These are phyloP conservation scores for Phoma sp. DNA, from an alignment of 2,329 filamentous ascomycete genomes.

Conservation along the genomic window DNA sequence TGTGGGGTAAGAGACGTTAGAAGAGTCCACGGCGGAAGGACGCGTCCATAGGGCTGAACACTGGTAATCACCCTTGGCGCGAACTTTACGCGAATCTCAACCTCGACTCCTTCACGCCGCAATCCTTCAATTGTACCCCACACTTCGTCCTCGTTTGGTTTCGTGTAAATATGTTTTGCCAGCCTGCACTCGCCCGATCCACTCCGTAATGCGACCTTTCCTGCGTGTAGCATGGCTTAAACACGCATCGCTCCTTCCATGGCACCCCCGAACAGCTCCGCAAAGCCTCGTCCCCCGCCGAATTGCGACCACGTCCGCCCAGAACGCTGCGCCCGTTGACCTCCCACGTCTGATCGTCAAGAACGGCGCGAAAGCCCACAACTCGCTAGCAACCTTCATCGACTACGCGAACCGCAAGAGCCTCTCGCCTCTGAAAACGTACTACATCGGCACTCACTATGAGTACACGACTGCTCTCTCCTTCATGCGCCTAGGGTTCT, in stretches of 20 bases:
- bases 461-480: conserved; percentile 72
- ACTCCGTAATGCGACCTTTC: conserved; percentile 38
- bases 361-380: conserved; percentile 59
- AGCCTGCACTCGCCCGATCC: not conserved
- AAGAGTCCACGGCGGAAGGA: conserved; percentile 4
- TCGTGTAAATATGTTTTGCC: conserved; percentile 34
- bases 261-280: conserved; percentile 31
- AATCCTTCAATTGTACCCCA: not conserved
- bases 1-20: conserved; percentile 9
- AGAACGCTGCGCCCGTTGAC: conserved; percentile 33
- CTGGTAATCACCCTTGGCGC: conserved; percentile 28
- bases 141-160: not conserved
- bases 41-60: conserved; percentile 26
- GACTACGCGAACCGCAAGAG: conserved; percentile 66
- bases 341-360: conserved; percentile 37
- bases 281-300: conserved; percentile 35
- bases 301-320: conserved; percentile 36
- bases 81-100: conserved; percentile 30
- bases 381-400: conserved; percentile 70
- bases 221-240: conserved; percentile 34
- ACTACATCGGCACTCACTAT: conserved; percentile 77
- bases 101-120: not conserved
- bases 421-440: conserved; percentile 63
- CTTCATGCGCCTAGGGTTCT: conserved; percentile 69
- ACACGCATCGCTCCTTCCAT: conserved; percentile 27